Evolutionary conservation across 768 basidiomycete genomes (phyloP), one percentile per base, ranked within the genome.

Genomic region (Tulasnella calospora): DNA sequence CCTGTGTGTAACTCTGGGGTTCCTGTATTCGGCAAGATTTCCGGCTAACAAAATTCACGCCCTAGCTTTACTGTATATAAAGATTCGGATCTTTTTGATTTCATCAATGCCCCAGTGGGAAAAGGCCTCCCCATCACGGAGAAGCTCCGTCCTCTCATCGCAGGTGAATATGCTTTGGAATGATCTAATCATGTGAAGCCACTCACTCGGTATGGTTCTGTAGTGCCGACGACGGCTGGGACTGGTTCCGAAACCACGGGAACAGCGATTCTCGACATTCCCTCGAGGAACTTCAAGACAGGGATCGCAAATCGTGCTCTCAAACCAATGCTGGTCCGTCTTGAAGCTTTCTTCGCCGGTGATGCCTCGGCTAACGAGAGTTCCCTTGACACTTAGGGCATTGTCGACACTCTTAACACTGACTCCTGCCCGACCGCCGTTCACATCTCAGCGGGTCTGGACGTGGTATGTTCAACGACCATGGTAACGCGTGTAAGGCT

Each of bases 171-270:
- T 27, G 21, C 46, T 3, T 12, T 72, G 2, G 21, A 10, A 44
- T 51, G 9, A 12, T 10, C 7, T 8, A 10, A 27, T 6, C 70
- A 69, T 21, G 23, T 78, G 44, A 51, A 78, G 19, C 79, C 71
- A 38, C 57, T 74, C 36, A 17, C 17, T 72, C 72, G 67, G 38
- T 17, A 51, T 79, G 23, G 72, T 44, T 40, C 47, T 41, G 80
- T 80, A 82, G 90, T 92, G 15, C 92, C 91, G 3, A 92, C 92
- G 0, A 92, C 91, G 7, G 90, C 90, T 40, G 97, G 97, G 73
- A 97, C 96, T 19, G 96, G 95, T 23, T 94, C 94, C 0, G 94
- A 98, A 84, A 98, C 96, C 2, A 98, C 96, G 0, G 96, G 96
- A 13, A 92, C 96, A 0, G 94, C 96, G 15, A 97, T 98, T 81